Evolutionary conservation across 257 asterid genomes (phyloP).

Genomic region (Solanum pennellii): DNA sequence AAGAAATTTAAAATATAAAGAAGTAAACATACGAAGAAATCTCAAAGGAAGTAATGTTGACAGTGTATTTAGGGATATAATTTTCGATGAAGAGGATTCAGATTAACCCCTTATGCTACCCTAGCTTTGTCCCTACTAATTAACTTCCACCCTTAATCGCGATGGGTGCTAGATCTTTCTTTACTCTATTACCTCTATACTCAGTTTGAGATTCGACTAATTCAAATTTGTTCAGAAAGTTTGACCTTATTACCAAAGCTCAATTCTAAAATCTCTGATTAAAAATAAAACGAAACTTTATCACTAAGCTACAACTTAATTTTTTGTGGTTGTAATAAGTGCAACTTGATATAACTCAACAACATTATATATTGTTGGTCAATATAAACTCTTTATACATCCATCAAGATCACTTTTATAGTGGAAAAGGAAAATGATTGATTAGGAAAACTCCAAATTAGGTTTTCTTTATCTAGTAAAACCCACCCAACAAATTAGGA

Average conservation of each 20-base stretch:
- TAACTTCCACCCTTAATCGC: background rate
- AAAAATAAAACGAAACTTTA: background rate
- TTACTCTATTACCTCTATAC: background rate
- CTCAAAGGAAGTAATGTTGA: background rate
- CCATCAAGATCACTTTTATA: background rate
- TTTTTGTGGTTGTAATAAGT: background rate
- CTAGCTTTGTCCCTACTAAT: background rate
- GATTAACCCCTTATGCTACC: background rate
- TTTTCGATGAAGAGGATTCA: background rate
- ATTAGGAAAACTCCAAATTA: background rate
- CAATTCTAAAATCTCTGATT: fast-evolving
- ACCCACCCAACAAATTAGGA: background rate
- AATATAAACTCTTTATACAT: background rate
- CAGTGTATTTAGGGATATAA: fast-evolving
- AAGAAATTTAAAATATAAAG: background rate
- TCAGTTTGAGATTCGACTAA: background rate
- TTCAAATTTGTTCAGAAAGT: fast-evolving
- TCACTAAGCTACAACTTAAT: background rate
- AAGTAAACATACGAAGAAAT: background rate
- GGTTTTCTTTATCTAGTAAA: background rate
- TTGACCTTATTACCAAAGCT: fast-evolving
- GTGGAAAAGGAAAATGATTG: background rate
- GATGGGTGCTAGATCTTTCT: background rate
- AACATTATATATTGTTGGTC: background rate
- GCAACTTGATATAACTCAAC: background rate